phyloP scores from a whole-genome alignment of 306 rosid species.

The Ormosia emarginata region DNA sequence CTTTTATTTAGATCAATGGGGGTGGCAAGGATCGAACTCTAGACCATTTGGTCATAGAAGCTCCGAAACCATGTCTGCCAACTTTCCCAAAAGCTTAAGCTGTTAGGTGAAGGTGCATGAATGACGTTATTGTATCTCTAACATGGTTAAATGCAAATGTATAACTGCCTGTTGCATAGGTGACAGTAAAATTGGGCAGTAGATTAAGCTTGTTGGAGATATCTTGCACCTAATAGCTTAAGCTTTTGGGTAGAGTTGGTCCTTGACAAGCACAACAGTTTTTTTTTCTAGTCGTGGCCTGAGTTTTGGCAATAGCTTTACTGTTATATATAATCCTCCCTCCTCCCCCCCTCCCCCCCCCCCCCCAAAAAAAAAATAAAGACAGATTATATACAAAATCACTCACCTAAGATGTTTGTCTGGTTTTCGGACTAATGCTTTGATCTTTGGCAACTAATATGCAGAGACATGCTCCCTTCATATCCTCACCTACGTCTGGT shows the following conservation, averaged over 20 bases:
- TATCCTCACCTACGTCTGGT: conserved; percentile 79
- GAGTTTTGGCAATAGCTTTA: background rate
- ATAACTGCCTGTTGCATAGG: background rate
- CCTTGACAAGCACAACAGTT: background rate
- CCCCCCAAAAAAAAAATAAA: no score
- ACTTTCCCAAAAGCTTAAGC: no score
- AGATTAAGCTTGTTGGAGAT: conserved; percentile 2
- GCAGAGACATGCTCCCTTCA: conserved; percentile 89
- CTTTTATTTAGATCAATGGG: no score
- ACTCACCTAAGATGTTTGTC: background rate
- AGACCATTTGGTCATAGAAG: no score
- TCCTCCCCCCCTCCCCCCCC: background rate
- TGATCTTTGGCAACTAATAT: conserved; percentile 28
- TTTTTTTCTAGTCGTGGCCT: background rate
- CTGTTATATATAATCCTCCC: conserved; percentile 7
- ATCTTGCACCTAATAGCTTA: conserved; percentile 2
- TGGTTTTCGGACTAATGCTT: conserved; percentile 23
- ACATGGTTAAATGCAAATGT: background rate
- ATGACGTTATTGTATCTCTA: no score
- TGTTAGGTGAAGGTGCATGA: no score
- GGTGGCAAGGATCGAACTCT: no score
- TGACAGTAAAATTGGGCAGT: conserved; percentile 5
- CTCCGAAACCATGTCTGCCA: no score
- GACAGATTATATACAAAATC: background rate
- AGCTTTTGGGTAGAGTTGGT: background rate